Base-by-base conservation (phyloP, 495 filamentous ascomycete species). In the Aspergillus coremiiformis region DNA sequence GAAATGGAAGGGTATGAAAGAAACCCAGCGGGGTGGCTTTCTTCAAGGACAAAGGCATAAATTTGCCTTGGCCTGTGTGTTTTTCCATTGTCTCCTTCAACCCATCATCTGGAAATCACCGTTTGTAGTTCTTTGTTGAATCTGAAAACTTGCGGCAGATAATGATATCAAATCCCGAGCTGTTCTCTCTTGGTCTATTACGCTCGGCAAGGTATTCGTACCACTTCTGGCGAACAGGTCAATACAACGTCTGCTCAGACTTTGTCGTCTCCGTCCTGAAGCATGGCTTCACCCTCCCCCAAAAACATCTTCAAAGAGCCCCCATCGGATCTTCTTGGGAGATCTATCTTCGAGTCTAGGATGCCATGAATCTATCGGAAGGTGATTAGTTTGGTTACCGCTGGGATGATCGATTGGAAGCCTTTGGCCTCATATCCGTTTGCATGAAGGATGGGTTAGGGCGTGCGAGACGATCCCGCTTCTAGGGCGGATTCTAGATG, bases 231-330 rank as follows among this genome's bases (percentile, higher is more conserved):
- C 51, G 52, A 11, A 70, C 70, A 39, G 83, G 84, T 1, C 68
- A 83, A 20, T 89, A 89, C 56, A 88, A 89, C 60, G 83, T 87
- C 63, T 90, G 86, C 67, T 73, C 75, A 23, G 70, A 72, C 17
- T 79, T 89, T 69, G 73, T 71, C 42, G 89, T 90, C 65, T 70
- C 26, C 84, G 86, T 54, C 84, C 84, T 0, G 82, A 78, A 10
- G 67, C 74, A 72, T 64, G 55, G 55, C 21, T 47, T 20, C 44
- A 57, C 56, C 85, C 79, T 52, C 89, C 3, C 86, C 85, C 0
- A 65, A 73, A 4, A 52, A 63, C 22, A 61, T 88, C 2, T 75
- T 80, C 10, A n/a, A n/a, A n/a, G n/a, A n/a, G n/a, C n/a, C n/a
- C n/a, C n/a, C n/a, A n/a, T n/a, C n/a, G n/a, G n/a, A n/a, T 77